Percentiles rank a stretch among this genome's conserved stretches.
These are phyloP conservation scores for Physcomitrellopsis africana DNA, from an alignment of 225 moss, liverwort and hornwort species.

Conservation along the genomic window DNA sequence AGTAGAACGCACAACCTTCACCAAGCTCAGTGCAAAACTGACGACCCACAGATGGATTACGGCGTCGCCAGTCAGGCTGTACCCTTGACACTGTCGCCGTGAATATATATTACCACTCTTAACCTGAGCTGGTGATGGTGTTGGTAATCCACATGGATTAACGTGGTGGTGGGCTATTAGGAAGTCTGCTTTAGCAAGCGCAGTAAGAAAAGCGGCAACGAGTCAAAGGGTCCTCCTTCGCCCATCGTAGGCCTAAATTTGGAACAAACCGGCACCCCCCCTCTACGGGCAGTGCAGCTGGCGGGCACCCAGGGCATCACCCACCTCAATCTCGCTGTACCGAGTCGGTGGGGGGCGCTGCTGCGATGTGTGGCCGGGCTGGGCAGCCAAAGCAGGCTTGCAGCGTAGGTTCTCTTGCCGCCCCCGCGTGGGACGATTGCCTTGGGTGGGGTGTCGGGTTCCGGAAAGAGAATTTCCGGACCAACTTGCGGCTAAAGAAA, in stretches of 20 bases:
- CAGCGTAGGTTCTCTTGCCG: slow-evolving; percentile 12
- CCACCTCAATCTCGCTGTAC: background rate
- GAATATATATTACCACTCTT: no score
- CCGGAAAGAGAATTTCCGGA: background rate
- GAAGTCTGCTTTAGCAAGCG: no score
- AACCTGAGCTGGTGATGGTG: no score
- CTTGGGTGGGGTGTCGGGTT: background rate
- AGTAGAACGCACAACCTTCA: no score
- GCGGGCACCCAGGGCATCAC: background rate
- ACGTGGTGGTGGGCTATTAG: no score
- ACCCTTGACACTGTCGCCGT: no score
- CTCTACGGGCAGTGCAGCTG: background rate
- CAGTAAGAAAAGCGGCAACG: no score
- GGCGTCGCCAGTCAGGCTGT: no score
- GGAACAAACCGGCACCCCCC: background rate
- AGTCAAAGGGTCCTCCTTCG: no score
- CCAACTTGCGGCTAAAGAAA: background rate
- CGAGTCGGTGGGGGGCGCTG: slow-evolving; percentile 27
- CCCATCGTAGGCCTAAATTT: background rate
- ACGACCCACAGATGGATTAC: no score
- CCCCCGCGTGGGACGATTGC: slow-evolving; percentile 29
- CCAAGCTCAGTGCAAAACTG: no score
- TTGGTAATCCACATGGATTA: no score
- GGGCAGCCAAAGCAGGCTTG: background rate
- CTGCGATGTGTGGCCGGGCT: background rate